Evolutionary conservation across 192 early-diverging fungal species (phyloP), one percentile per base, ranked within the genome.

Genomic region (Entomortierella beljakovae): DNA sequence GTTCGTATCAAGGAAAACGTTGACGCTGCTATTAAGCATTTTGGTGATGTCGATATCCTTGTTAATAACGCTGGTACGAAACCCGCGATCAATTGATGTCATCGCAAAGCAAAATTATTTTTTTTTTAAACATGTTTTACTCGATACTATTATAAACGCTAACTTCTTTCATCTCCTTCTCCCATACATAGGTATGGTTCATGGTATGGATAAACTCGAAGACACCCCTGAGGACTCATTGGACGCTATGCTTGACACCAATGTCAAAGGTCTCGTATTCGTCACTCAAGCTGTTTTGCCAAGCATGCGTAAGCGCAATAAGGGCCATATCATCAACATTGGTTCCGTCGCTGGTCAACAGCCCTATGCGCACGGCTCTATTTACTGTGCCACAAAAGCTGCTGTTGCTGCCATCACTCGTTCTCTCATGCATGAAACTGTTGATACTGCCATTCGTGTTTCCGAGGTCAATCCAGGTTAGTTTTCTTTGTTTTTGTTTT

Each of bases 251-350:
- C 65, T 98, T 38, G 92, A 94, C 63, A 96, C 95, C 49, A 98
- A 98, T 73, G 88, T 98, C 68, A 96, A 96, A 83, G 96, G 96
- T 0, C 81, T 96, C 1, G 56, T 98, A 33, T 90, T 88, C 61
- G 86, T 90, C 13, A 93, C 92, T 9, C 90, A 94, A 58, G 95
- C 93, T 7, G 87, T 96, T 8, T 57, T 98, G 25, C 91, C 89
- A 2, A 77, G 85, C 2, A 97, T 98, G 95, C 92, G 89, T 68
- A 49, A 68, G 37, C 76, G 92, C 8, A 80, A 85, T 40, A 37
- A 58, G 8, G 96, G 95, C 1, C 91, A 94, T 61, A 85, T 98
- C 61, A 93, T 98, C 64, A 97, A 95, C 84, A 87, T 98, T 62
- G 88, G 89, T 3, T 92, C 90, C n/a, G 91, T 95, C 34, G 88